Conservation (phyloP, 768 basidiomycete species). For the Tulasnella sp. region DNA sequence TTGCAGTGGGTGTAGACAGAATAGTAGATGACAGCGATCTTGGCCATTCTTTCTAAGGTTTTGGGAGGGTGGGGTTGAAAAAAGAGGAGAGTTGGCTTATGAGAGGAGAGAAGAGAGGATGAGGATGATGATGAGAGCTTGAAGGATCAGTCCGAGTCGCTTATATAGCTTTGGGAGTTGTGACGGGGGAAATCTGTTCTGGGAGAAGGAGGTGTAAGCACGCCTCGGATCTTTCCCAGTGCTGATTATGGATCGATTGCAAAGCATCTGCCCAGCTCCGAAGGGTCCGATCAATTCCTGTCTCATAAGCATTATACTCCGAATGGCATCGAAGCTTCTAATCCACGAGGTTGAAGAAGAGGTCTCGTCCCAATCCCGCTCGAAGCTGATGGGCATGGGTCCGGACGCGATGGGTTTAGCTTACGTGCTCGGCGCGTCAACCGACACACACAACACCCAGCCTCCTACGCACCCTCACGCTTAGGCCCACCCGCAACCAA, state of each 20-base stretch:
- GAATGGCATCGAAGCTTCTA: background rate
- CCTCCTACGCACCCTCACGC: background rate
- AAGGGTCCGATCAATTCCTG: background rate
- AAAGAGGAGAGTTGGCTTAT: background rate
- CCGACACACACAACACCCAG: background rate
- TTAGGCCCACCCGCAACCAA: background rate
- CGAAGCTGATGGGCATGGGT: background rate
- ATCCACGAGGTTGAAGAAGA: background rate
- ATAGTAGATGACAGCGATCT: slow-evolving; percentile 20
- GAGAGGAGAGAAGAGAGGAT: background rate
- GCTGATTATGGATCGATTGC: background rate
- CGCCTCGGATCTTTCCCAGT: background rate
- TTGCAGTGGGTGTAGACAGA: slow-evolving; percentile 27
- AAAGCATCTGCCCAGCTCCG: background rate
- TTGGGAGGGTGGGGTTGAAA: background rate
- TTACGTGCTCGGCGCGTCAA: background rate
- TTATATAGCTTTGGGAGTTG: background rate
- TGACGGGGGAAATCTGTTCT: background rate
- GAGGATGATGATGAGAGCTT: background rate
- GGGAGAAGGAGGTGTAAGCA: background rate
- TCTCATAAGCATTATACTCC: background rate
- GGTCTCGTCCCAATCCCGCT: background rate
- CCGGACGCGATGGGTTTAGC: background rate
- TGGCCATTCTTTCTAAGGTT: background rate
- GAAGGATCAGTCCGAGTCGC: background rate